Conservation (phyloP, 352 stramenopile genomes). For the Globisporangium lucens region DNA sequence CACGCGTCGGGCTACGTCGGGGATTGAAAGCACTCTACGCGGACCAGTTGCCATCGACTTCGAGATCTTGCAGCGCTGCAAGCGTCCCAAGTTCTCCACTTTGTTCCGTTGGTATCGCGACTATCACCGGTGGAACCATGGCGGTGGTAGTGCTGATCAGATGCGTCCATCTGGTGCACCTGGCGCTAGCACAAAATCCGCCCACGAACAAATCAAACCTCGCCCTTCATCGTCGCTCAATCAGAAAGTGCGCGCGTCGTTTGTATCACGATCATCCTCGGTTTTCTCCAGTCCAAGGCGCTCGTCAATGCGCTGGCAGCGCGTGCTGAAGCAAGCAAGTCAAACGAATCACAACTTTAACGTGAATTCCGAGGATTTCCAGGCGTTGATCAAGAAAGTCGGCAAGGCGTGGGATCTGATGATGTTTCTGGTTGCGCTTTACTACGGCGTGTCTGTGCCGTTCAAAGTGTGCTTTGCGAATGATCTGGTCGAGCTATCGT, state of each 20-base stretch:
- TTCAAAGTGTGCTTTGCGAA: slow-evolving; percentile 61
- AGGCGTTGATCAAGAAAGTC: slow-evolving; percentile 30
- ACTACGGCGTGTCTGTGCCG: slow-evolving; percentile 38
- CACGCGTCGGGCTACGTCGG: slow-evolving; percentile 8
- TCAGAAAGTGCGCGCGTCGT: not conserved
- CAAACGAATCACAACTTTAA: slow-evolving; percentile 4
- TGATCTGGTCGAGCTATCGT: slow-evolving; percentile 30
- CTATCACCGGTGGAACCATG: slow-evolving; percentile 35
- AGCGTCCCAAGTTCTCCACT: slow-evolving; percentile 40
- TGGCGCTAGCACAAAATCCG: not conserved
- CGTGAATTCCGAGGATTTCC: slow-evolving; percentile 34
- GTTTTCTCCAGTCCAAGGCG: slow-evolving; percentile 1
- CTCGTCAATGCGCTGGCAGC: slow-evolving; percentile 21
- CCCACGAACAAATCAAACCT: not conserved
- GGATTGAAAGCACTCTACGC: slow-evolving; percentile 29
- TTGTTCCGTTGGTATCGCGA: slow-evolving; percentile 41
- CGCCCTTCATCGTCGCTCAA: not conserved
- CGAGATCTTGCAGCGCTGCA: slow-evolving; percentile 50
- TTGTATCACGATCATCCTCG: slow-evolving; percentile 6
- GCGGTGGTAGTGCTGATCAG: not conserved
- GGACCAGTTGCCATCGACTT: slow-evolving; percentile 40
- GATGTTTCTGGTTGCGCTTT: slow-evolving; percentile 45
- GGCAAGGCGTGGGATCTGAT: slow-evolving; percentile 45
- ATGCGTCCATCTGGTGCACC: not conserved
- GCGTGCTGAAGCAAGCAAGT: not conserved